Evolutionary conservation across 495 filamentous ascomycete genomes (phyloP).

Genomic region (Hyaloscypha hepaticicola): DNA sequence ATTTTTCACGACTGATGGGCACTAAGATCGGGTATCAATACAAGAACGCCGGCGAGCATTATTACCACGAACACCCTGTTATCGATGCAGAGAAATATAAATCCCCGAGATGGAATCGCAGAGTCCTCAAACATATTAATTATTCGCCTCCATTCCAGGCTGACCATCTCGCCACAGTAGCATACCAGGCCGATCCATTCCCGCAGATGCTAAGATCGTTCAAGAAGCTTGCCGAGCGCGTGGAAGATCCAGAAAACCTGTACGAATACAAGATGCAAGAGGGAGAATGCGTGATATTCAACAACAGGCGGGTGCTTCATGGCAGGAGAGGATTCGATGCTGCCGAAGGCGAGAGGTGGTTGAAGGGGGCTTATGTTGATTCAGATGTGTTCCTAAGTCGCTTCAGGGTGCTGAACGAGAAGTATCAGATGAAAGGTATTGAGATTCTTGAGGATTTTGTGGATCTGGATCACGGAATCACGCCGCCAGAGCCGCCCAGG

Average conservation of each 20-base stretch:
- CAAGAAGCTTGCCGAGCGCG: conserved; percentile 40
- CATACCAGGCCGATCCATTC: background rate
- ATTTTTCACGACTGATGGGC: conserved; percentile 42
- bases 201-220: conserved; percentile 44
- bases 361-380: conserved; percentile 83
- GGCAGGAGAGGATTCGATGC: conserved; percentile 71
- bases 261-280: conserved; percentile 71
- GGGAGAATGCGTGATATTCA: conserved; percentile 84
- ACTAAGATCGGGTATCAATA: conserved; percentile 66
- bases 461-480: background rate
- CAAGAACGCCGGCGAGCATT: conserved; percentile 60
- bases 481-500: background rate
- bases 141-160: conserved; percentile 75
- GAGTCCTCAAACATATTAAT: conserved; percentile 46
- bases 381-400: conserved; percentile 61
- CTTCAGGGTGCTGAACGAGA: conserved; percentile 42
- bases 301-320: conserved; percentile 78
- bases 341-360: conserved; percentile 61
- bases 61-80: conserved; percentile 52
- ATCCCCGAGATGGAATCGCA: background rate
- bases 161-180: conserved; percentile 35
- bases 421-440: background rate
- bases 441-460: background rate
- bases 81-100: conserved; percentile 39
- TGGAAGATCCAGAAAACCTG: conserved; percentile 50